Evolutionary conservation across 331 rosid genomes (phyloP).

Genomic region (Rosa hybrid): DNA sequence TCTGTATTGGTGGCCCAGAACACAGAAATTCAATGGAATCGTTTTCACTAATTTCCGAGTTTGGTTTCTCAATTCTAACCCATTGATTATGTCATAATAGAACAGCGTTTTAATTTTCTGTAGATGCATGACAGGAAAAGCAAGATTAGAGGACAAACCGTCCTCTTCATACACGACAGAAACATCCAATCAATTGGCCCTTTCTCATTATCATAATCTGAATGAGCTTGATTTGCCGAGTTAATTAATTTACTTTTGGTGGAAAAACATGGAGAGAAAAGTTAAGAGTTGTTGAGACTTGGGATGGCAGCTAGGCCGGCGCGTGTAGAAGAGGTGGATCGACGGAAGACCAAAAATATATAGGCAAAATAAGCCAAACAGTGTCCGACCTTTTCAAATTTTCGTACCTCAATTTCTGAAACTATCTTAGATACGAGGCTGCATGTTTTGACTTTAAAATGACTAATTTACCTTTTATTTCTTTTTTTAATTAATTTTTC

Average conservation of each 20-base stretch:
- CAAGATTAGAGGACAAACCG: neutral
- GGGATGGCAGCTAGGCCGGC: neutral
- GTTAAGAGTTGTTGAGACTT: neutral
- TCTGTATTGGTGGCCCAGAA: neutral
- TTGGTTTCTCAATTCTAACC: too few relatives aligned
- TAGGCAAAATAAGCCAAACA: too few relatives aligned
- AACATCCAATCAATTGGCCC: slow-evolving; percentile 6
- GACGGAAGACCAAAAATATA: too few relatives aligned
- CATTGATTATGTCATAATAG: neutral
- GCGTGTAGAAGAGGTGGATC: too few relatives aligned
- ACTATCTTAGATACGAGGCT: too few relatives aligned
- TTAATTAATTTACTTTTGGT: neutral
- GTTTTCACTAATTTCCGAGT: neutral
- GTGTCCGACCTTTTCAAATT: too few relatives aligned
- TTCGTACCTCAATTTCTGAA: too few relatives aligned
- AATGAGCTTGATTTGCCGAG: neutral
- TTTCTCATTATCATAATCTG: neutral
- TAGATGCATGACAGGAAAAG: neutral
- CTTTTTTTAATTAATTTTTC: too few relatives aligned
- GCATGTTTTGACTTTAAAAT: too few relatives aligned
- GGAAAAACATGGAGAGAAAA: neutral
- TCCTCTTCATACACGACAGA: slow-evolving; percentile 11
- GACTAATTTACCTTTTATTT: too few relatives aligned
- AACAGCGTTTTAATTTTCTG: neutral
- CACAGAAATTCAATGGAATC: neutral